Percentiles rank a stretch among this genome's conserved stretches.
These are phyloP conservation scores for Paramecium primaurelia DNA, from an alignment of 73 alveolate species.

Conservation along the genomic window DNA sequence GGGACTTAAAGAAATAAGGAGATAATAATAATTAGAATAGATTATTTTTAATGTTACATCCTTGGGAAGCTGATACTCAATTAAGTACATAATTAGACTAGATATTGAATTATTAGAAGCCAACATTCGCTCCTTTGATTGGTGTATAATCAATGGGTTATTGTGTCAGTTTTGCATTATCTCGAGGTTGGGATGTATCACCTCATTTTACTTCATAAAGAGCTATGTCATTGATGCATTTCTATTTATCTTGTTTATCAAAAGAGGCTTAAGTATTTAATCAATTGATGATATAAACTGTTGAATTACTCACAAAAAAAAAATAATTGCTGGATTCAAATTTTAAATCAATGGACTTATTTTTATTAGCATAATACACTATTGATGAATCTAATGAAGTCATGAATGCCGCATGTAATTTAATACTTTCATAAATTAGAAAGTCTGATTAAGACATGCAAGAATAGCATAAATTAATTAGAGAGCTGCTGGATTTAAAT, in stretches of 20 bases:
- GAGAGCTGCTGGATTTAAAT: neutral
- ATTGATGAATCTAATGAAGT: constrained; percentile 60
- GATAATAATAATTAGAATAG: neutral
- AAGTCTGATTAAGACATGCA: neutral
- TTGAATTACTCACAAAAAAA: constrained; percentile 44
- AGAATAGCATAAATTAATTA: neutral
- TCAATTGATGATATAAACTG: constrained; percentile 42
- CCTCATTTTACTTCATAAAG: constrained; percentile 14
- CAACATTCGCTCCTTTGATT: neutral
- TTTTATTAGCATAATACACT: neutral
- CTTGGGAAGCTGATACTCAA: neutral
- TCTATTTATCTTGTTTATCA: neutral
- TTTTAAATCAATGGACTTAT: constrained; percentile 25
- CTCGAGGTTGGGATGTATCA: constrained; percentile 23
- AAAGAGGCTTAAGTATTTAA: constrained; percentile 29
- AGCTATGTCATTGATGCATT: constrained; percentile 37
- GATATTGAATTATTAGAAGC: neutral
- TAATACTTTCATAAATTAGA: neutral
- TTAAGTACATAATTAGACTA: neutral
- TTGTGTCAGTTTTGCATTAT: neutral
- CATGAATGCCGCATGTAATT: constrained; percentile 59
- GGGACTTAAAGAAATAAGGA: neutral
- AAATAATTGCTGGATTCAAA: neutral
- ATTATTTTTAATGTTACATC: neutral
- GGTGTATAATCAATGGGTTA: neutral